Conservation (phyloP, 495 filamentous ascomycete genomes). For the Pyrenula aspistea region DNA sequence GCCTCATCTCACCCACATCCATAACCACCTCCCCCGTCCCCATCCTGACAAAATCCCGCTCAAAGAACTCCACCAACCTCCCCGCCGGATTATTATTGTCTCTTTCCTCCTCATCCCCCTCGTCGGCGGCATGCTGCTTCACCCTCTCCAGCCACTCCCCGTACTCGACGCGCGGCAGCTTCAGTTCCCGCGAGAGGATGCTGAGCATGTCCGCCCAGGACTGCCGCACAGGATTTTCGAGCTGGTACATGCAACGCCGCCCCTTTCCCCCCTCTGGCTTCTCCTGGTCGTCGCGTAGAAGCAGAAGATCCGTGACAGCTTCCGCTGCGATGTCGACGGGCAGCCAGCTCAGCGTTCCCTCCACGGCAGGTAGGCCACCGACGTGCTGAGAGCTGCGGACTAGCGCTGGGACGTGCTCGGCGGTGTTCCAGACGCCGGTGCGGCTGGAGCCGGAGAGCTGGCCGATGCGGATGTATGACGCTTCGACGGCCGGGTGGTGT, state of each 20-base stretch:
- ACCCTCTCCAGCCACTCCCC: neutral
- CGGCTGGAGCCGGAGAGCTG: constrained; percentile 18
- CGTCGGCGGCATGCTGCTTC: too few relatives aligned
- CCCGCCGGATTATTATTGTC: constrained; percentile 1
- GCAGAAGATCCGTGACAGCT: constrained; percentile 1
- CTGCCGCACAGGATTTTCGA: constrained; percentile 33
- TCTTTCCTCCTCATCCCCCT: neutral
- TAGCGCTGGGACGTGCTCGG: constrained; percentile 27
- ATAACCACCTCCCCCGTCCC: neutral
- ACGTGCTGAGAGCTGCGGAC: constrained; percentile 20
- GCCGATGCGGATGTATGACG: constrained; percentile 14
- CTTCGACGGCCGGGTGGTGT: constrained; percentile 8
- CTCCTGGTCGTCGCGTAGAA: too few relatives aligned
- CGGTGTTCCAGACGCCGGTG: constrained; percentile 14
- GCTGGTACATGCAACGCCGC: neutral
- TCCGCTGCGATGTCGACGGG: constrained; percentile 9
- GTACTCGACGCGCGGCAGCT: neutral
- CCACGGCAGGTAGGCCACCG: constrained; percentile 20
- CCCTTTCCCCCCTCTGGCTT: neutral
- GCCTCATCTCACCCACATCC: neutral
- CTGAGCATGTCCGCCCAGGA: constrained; percentile 19
- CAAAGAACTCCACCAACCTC: constrained; percentile 4
- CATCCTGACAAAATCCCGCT: constrained; percentile 2
- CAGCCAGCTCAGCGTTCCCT: constrained; percentile 12
- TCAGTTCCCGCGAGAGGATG: neutral